phyloP scores from a whole-genome alignment of 495 filamentous ascomycete species.

The Talaromyces nanjingensis region DNA sequence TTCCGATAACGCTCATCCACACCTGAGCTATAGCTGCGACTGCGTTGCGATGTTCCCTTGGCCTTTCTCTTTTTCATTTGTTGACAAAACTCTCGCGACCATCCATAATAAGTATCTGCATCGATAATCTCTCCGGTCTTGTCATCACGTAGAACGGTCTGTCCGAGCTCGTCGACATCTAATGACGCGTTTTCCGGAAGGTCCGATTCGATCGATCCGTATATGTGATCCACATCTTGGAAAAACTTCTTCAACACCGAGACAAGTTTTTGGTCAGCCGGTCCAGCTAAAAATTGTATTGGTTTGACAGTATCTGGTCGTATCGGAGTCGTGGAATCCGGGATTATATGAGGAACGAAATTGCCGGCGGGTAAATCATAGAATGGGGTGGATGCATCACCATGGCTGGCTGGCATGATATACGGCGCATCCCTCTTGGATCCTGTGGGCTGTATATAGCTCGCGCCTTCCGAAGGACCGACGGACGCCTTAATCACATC shows the following conservation, averaged over 20 bases:
- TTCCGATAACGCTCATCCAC: conserved; percentile 14
- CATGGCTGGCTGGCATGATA: conserved; percentile 68
- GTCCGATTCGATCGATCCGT: conserved; percentile 30
- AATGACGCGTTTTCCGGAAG: conserved; percentile 28
- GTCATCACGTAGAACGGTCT: conserved; percentile 53
- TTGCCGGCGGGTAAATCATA: conserved; percentile 85
- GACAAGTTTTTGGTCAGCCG: conserved; percentile 59
- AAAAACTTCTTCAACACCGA: conserved; percentile 62
- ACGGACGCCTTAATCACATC: conserved; percentile 21
- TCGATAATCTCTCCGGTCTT: conserved; percentile 49
- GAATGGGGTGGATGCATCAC: conserved; percentile 66
- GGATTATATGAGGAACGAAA: conserved; percentile 68
- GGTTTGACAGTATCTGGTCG: conserved; percentile 66
- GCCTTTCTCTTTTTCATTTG: conserved; percentile 63
- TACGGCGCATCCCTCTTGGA: conserved; percentile 52
- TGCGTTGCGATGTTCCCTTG: conserved; percentile 17
- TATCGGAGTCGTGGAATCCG: conserved; percentile 67
- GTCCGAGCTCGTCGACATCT: conserved; percentile 70
- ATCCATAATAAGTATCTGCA: conserved; percentile 81
- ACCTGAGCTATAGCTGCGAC: conserved; percentile 17
- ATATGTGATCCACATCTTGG: conserved; percentile 60
- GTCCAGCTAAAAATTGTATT: conserved; percentile 64
- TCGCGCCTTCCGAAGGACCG: conserved; percentile 18
- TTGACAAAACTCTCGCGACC: conserved; percentile 74
- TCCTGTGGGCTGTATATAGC: conserved; percentile 18